Base-by-base conservation (phyloP, 768 basidiomycete genomes). In the Amylocystis lapponica region DNA sequence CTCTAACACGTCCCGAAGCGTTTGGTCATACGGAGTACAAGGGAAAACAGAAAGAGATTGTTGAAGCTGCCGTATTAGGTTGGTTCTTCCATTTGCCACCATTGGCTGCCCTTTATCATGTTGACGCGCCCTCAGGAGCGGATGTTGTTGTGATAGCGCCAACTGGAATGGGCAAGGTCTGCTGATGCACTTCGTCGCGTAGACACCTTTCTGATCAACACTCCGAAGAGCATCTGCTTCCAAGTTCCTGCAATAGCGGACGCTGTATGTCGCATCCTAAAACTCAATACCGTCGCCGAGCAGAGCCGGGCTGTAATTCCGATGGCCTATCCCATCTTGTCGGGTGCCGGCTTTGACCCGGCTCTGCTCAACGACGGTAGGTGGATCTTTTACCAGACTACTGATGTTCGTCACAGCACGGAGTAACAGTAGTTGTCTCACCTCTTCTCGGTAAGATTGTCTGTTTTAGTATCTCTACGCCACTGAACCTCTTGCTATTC, bases 121-220 rank as follows among this genome's bases (percentile, higher is more conserved):
- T 30, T 36, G 30, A 21, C n/a, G 20, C 17, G 7, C 2, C 30
- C 27, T 5, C 43, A 86, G 86, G 83, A 4, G 64, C 62, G 8
- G 87, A 90, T 60, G 78, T 90, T 12, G 72, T 90, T 37, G 85
- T 88, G 9, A 71, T 90, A 3, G 89, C 88, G 14, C 87, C 89
- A 0, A 92, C 90, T 9, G 87, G 89, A 4, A 87, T 91, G 84
- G 90, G 89, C 26, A 92, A 92, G 74, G 88, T 83, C 23, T 20
- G 27, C 19, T n/a, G 13, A 26, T 5, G 12, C 11, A 27, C 3
- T 5, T n/a, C n/a, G n/a, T n/a, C n/a, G n/a, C 20, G 17, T 3
- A 3, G 11, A 16, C 33, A 1, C 13, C 10, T 39, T 9, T 12
- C 19, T 39, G 36, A 41, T 33, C 34, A 16, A 8, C 12, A 17